Conservation (phyloP, 1,284 basidiomycete species). For the Meripilus lineatus region DNA sequence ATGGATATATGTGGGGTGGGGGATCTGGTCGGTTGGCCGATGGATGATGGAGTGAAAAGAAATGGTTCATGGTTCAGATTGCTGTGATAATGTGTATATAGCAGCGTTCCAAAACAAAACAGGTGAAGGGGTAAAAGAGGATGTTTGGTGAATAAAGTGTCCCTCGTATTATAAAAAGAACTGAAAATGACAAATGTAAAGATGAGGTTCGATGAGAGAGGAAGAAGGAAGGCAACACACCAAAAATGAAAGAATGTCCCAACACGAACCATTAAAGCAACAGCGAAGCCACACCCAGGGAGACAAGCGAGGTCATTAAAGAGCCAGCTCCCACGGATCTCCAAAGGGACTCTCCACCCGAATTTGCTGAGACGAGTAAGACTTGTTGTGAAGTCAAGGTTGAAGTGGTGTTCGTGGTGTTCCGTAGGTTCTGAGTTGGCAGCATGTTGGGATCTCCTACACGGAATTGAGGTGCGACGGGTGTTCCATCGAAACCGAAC, state of each 20-base stretch:
- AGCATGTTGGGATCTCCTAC: constrained; percentile 65
- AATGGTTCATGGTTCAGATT: no score
- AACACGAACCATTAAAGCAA: constrained; percentile 7
- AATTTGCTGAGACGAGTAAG: constrained; percentile 1
- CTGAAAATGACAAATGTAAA: constrained; percentile 6
- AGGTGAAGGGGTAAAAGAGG: constrained; percentile 4
- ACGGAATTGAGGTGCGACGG: constrained; percentile 56
- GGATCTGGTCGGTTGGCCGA: no score
- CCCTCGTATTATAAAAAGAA: no score
- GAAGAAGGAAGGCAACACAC: constrained; percentile 2
- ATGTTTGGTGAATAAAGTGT: constrained; percentile 9
- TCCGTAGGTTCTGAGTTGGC: constrained; percentile 49
- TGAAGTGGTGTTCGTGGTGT: constrained; percentile 27
- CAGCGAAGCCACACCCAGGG: constrained; percentile 8
- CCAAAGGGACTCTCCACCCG: constrained; percentile 14
- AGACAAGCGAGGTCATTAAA: constrained; percentile 10
- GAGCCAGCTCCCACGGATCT: constrained; percentile 11
- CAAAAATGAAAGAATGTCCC: constrained; percentile 3
- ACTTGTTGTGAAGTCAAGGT: constrained; percentile 7
- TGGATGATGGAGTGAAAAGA: no score
- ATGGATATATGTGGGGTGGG: not conserved
- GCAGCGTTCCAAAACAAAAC: no score
- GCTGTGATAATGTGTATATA: no score
- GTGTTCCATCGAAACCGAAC: constrained; percentile 60
- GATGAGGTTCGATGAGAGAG: constrained; percentile 6